Conservation (phyloP, 306 rosid genomes). For the Glycyrrhiza uralensis region DNA sequence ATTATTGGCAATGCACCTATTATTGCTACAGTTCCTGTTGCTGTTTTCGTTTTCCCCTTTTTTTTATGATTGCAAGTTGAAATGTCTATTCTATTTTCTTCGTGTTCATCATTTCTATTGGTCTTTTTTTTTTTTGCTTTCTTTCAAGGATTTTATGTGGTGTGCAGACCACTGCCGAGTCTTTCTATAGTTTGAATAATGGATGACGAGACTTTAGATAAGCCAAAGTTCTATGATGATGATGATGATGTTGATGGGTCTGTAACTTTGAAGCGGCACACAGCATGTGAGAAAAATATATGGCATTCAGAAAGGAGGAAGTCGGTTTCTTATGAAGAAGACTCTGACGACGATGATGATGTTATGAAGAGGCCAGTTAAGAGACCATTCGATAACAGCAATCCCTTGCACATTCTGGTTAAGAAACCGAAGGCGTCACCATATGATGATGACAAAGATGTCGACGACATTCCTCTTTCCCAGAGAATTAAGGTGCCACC, state of each 20-base stretch:
- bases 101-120: not conserved
- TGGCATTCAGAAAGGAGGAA: not conserved
- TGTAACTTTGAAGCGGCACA: not conserved
- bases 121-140: not conserved
- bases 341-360: slow-evolving; percentile 11
- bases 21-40: not conserved
- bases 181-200: not conserved
- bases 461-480: not conserved
- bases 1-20: too few species aligned
- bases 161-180: not conserved
- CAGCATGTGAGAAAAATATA: not conserved
- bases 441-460: slow-evolving; percentile 2
- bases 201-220: slow-evolving; percentile 16
- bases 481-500: not conserved
- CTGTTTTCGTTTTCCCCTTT: not conserved
- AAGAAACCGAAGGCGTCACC: slow-evolving; percentile 17
- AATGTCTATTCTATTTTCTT: not conserved
- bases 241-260: not conserved
- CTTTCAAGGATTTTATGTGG: not conserved
- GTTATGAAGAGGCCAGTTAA: not conserved
- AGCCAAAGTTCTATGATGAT: not conserved
- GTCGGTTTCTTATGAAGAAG: not conserved
- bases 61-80: not conserved
- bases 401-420: not conserved
- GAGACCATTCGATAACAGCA: not conserved